These are phyloP conservation scores for Fusarium duplospermum DNA, from an alignment of 2,329 filamentous ascomycete genomes.

Conservation along the genomic window DNA sequence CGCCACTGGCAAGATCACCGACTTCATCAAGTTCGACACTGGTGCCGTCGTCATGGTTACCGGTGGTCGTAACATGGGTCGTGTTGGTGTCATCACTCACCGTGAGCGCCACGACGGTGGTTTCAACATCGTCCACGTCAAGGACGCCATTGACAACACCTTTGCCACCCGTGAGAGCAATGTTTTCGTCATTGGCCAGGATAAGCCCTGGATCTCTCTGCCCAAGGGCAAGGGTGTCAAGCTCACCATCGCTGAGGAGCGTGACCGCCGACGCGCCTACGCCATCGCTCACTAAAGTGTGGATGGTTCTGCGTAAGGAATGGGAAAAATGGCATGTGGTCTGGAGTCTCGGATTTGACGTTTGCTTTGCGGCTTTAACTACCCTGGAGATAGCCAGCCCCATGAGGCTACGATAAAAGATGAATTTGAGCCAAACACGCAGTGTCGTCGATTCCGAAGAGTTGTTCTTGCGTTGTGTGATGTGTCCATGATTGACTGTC, in stretches of 20 bases:
- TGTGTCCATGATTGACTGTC: not conserved
- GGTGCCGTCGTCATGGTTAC: constrained; percentile 98
- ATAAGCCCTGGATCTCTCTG: constrained; percentile 99
- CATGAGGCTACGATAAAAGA: constrained; percentile 52
- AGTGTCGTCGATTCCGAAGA: constrained; percentile 42
- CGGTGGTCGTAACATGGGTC: constrained; percentile 99
- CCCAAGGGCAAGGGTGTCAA: constrained; percentile 99
- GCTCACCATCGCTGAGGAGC: constrained; percentile 98
- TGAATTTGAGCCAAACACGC: constrained; percentile 49
- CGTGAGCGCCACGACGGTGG: constrained; percentile 99
- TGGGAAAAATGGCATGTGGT: constrained; percentile 51
- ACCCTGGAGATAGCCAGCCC: constrained; percentile 51
- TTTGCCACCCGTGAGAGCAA: constrained; percentile 99
- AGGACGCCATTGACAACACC: constrained; percentile 99
- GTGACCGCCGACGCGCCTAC: constrained; percentile 90
- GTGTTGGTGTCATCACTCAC: constrained; percentile 99
- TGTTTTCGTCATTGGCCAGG: constrained; percentile 98
- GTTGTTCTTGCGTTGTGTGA: not conserved
- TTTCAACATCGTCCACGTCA: constrained; percentile 99
- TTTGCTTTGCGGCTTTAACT: constrained; percentile 49
- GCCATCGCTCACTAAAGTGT: constrained; percentile 62
- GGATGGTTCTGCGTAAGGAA: constrained; percentile 35
- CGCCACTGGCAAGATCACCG: constrained; percentile 94
- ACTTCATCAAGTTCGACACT: constrained; percentile 99
- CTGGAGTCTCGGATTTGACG: constrained; percentile 56